Evolutionary conservation across 495 filamentous ascomycete genomes (phyloP), one percentile per base, ranked within the genome.

Genomic region (Rusavskia elegans): DNA sequence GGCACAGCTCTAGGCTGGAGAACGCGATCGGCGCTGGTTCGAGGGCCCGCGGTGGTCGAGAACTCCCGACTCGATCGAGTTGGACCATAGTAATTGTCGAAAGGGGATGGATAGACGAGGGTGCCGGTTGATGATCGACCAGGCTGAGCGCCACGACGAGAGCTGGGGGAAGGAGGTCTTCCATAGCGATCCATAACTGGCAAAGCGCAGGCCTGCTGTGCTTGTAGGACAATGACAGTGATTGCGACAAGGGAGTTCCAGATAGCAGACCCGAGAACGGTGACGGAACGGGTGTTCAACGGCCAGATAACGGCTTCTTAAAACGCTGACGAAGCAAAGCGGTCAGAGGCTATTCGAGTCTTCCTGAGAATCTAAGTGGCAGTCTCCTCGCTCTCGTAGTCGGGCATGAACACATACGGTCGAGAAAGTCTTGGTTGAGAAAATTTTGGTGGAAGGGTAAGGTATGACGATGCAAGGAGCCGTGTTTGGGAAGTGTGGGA

Each of bases 61-160:
- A 61, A 49, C 14, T 59, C 57, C 19, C 57, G 49, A 29, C 42
- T 55, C 14, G 59, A 39, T n/a, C 57, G 53, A 44, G 41, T 49
- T 21, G 57, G 39, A 20, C 50, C 42, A 20, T 46, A 36, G 35
- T 61, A 57, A 37, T 42, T 38, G 36, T 61, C 51, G 45, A 53
- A 54, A 38, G 29, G 32, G 4, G 57, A 51, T 17, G 50, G 50
- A 40, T 51, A 53, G 41, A 59, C 52, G 42, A 53, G 51, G 27
- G 51, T 59, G 30, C 57, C 54, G 17, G 57, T 54, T 23, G 57
- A 59, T 40, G 54, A 44, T 16, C 57, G 57, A 48, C 54, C 54
- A 23, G 57, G 53, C 45, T 53, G 55, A 54, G 36, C 16, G 32
- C 51, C 50, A 32, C 54, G 54, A 29, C 54, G 56, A 40, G 45